These are phyloP conservation scores for Beta macrorhiza DNA, from an alignment of 179 eudicot genomes.

Conservation along the genomic window DNA sequence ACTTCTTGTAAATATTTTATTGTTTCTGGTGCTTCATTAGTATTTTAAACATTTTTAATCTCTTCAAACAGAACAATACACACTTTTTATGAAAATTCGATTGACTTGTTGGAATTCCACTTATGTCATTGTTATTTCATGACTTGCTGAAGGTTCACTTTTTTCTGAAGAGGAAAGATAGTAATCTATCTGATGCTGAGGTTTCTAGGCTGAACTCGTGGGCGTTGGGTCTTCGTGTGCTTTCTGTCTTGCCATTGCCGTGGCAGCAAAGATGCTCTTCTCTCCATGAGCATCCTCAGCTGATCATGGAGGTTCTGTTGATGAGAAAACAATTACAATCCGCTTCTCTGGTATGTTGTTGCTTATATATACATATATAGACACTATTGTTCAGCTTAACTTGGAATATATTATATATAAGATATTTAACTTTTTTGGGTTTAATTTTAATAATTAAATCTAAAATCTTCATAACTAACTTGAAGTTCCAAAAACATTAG, in stretches of 20 bases:
- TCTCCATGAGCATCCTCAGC: slow-evolving; percentile 93
- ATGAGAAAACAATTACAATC: slow-evolving; percentile 98
- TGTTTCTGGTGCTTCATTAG: slow-evolving; percentile 12
- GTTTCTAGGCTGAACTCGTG: slow-evolving; percentile 85
- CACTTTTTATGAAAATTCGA: background rate
- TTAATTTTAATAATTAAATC: no score
- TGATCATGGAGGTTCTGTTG: slow-evolving; percentile 87
- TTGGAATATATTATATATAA: no score
- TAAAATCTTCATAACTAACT: no score
- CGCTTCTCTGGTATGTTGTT: slow-evolving; percentile 72
- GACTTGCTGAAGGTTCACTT: slow-evolving; percentile 73
- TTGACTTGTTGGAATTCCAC: background rate
- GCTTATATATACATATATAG: background rate
- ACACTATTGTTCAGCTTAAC: no score
- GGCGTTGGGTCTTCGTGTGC: slow-evolving; percentile 97
- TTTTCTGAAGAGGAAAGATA: slow-evolving; percentile 89
- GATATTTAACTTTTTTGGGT: no score
- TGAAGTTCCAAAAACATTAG: no score
- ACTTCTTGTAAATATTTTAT: slow-evolving; percentile 69
- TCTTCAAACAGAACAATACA: background rate
- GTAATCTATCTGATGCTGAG: slow-evolving; percentile 82
- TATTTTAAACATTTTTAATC: background rate
- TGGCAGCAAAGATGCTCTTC: slow-evolving; percentile 99
- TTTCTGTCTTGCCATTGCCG: slow-evolving; percentile 90
- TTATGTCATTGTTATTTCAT: slow-evolving; percentile 1